Evolutionary conservation across 768 basidiomycete species (phyloP).

Genomic region (Leccinum fibrillosum): DNA sequence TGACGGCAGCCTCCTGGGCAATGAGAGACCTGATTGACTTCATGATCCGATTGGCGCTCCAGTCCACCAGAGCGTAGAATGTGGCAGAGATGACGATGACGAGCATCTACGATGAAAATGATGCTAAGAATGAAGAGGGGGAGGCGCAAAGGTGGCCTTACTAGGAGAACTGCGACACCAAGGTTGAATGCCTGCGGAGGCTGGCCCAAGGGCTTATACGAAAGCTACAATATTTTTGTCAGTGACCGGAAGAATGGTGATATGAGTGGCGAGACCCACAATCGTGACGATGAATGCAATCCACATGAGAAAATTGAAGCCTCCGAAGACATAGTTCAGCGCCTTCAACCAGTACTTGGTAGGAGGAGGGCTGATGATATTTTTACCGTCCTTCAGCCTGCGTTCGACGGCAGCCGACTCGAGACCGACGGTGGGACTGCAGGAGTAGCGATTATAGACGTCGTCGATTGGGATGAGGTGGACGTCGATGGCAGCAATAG

Average conservation of each 20-base stretch:
- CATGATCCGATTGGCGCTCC: slow-evolving; percentile 48
- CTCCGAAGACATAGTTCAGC: slow-evolving; percentile 53
- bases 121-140: neutral
- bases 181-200: slow-evolving; percentile 44
- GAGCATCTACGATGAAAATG: slow-evolving; percentile 32
- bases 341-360: slow-evolving; percentile 48
- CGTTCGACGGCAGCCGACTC: slow-evolving; percentile 43
- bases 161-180: slow-evolving; percentile 49
- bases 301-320: slow-evolving; percentile 57
- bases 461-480: slow-evolving; percentile 42
- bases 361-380: slow-evolving; percentile 47
- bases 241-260: neutral
- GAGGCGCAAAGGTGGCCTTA: slow-evolving; percentile 28
- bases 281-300: slow-evolving; percentile 49
- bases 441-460: slow-evolving; percentile 42
- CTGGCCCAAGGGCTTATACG: slow-evolving; percentile 48
- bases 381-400: slow-evolving; percentile 39
- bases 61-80: slow-evolving; percentile 52
- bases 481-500: slow-evolving; percentile 46
- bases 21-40: slow-evolving; percentile 57
- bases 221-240: slow-evolving; percentile 37
- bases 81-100: slow-evolving; percentile 42
- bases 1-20: slow-evolving; percentile 54
- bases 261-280: slow-evolving; percentile 25
- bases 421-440: slow-evolving; percentile 43